phyloP scores from a whole-genome alignment of 441 rosid genomes.

The Jatropha podagrica region DNA sequence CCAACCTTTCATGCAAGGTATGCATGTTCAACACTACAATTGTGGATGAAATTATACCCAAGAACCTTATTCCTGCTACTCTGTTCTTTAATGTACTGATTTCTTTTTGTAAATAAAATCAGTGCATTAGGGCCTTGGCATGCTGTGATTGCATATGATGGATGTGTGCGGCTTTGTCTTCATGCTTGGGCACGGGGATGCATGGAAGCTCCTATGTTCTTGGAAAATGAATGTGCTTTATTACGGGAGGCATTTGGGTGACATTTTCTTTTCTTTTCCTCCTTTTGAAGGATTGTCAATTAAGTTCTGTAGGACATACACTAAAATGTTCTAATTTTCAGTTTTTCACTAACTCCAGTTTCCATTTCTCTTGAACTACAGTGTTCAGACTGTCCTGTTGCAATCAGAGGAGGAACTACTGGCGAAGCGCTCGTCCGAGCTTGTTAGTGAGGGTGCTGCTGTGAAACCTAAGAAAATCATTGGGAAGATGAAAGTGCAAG shows the following conservation, averaged over 20 bases:
- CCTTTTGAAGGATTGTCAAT: background rate
- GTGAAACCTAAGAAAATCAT: slow-evolving; percentile 78
- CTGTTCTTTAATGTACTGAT: slow-evolving; percentile 15
- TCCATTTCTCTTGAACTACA: slow-evolving; percentile 30
- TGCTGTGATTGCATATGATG: slow-evolving; percentile 96
- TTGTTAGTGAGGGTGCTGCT: slow-evolving; percentile 61
- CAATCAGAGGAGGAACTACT: slow-evolving; percentile 97
- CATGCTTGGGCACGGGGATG: slow-evolving; percentile 99
- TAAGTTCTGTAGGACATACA: background rate
- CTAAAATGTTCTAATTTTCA: background rate
- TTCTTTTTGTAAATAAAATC: slow-evolving; percentile 27
- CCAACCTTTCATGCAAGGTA: slow-evolving; percentile 98
- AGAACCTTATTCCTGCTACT: slow-evolving; percentile 15
- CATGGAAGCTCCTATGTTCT: slow-evolving; percentile 95
- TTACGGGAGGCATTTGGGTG: slow-evolving; percentile 91
- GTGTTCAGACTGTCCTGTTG: slow-evolving; percentile 78
- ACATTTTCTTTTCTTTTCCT: slow-evolving; percentile 31
- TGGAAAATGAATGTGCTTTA: slow-evolving; percentile 92
- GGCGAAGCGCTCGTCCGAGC: slow-evolving; percentile 68
- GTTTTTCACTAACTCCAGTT: slow-evolving; percentile 13
- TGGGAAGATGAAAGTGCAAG: slow-evolving; percentile 99
- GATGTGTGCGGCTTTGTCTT: slow-evolving; percentile 96
- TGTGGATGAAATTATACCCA: slow-evolving; percentile 7
- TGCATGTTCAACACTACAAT: slow-evolving; percentile 10
- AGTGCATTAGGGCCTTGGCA: slow-evolving; percentile 98